phyloP scores from a whole-genome alignment of 306 rosid genomes.

The Coriaria nepalensis region DNA sequence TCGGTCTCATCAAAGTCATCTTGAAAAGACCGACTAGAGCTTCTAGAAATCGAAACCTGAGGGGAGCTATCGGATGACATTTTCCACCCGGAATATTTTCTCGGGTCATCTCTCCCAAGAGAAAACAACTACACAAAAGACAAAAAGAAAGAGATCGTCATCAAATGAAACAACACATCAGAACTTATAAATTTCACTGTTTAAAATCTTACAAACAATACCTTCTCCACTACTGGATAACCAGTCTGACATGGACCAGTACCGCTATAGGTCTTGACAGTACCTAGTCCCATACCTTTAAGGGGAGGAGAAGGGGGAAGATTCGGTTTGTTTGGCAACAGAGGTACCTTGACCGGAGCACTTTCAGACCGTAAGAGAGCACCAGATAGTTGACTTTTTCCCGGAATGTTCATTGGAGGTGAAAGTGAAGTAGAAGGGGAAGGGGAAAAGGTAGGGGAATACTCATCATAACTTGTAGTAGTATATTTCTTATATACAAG shows the following conservation, averaged over 20 bases:
- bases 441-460: slow-evolving; percentile 30
- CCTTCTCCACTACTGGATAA: slow-evolving; percentile 45
- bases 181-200: neutral
- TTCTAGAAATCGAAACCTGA: slow-evolving; percentile 45
- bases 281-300: slow-evolving; percentile 6
- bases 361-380: slow-evolving; percentile 61
- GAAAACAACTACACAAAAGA: slow-evolving; percentile 36
- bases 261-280: slow-evolving; percentile 14
- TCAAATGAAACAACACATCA: slow-evolving; percentile 7
- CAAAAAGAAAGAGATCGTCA: slow-evolving; percentile 1
- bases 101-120: slow-evolving; percentile 44
- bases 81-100: slow-evolving; percentile 38
- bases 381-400: slow-evolving; percentile 26
- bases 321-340: slow-evolving; percentile 26
- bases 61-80: slow-evolving; percentile 40
- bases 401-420: slow-evolving; percentile 42
- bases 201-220: slow-evolving; percentile 16
- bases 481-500: slow-evolving; percentile 34
- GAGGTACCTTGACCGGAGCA: slow-evolving; percentile 53
- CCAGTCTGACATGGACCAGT: slow-evolving; percentile 27
- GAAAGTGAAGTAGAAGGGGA: slow-evolving; percentile 50
- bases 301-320: slow-evolving; percentile 48
- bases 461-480: slow-evolving; percentile 33
- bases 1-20: slow-evolving; percentile 51
- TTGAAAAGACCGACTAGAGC: slow-evolving; percentile 73